Percentiles rank a stretch among this genome's conserved stretches.
These are phyloP conservation scores for Boechera divaricarpa DNA, from an alignment of 345 rosid genomes.

Conservation along the genomic window DNA sequence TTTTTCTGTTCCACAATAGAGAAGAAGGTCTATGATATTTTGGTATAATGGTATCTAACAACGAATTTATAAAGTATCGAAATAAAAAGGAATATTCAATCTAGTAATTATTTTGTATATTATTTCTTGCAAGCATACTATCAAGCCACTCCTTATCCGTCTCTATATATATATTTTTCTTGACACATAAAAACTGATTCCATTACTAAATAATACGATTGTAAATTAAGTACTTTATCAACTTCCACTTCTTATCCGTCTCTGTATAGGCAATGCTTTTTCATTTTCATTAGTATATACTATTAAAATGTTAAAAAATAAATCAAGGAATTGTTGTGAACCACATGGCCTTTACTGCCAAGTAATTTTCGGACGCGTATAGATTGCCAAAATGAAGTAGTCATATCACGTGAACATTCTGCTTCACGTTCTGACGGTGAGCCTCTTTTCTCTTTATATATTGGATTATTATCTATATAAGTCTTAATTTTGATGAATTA, in stretches of 20 bases:
- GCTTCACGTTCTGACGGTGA: conserved; percentile 31
- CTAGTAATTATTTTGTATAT: background rate
- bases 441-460: conserved; percentile 20
- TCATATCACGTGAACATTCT: conserved; percentile 43
- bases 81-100: background rate
- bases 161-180: background rate
- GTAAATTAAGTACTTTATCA: too few species aligned
- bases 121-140: background rate
- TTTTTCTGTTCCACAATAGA: background rate
- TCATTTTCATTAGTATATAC: background rate
- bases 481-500: background rate
- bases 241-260: background rate
- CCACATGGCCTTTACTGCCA: conserved; percentile 34
- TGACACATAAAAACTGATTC: too few species aligned
- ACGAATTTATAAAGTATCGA: background rate
- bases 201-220: too few species aligned
- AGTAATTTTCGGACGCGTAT: conserved; percentile 27
- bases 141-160: background rate
- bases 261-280: background rate
- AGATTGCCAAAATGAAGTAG: conserved; percentile 27
- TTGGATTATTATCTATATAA: background rate
- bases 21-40: background rate
- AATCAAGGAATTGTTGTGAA: conserved; percentile 5
- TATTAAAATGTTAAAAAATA: background rate
- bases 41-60: background rate